These are phyloP conservation scores for Beauveria caledonica DNA, from an alignment of 2,329 filamentous ascomycete species.

Conservation along the genomic window DNA sequence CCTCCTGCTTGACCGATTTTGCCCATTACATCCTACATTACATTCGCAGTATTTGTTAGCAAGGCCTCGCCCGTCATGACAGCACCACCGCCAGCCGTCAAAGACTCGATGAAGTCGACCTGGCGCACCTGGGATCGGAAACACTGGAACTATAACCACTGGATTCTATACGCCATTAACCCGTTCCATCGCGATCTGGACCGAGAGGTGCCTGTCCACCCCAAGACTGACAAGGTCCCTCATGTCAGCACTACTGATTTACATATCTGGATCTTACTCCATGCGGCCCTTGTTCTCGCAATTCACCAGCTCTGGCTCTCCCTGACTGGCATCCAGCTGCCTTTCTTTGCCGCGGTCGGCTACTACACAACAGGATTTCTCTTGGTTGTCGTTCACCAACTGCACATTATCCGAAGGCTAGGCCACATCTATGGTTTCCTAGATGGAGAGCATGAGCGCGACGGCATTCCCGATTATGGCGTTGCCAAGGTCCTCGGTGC, in stretches of 20 bases:
- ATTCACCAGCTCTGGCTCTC: conserved; percentile 27
- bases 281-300: conserved; percentile 26
- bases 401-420: conserved; percentile 27
- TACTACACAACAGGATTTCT: conserved; percentile 30
- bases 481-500: conserved; percentile 24
- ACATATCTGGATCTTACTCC: conserved; percentile 30
- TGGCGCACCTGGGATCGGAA: conserved; percentile 21
- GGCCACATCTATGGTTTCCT: conserved; percentile 30
- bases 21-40: not conserved
- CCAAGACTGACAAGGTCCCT: conserved; percentile 30
- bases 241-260: conserved; percentile 24
- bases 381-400: conserved; percentile 27
- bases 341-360: conserved; percentile 22
- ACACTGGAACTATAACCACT: conserved; percentile 23
- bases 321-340: conserved; percentile 21
- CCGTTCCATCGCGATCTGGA: conserved; percentile 20
- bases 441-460: conserved; percentile 33
- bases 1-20: not conserved
- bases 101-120: conserved; percentile 30
- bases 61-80: not conserved
- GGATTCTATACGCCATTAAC: conserved; percentile 22
- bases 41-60: not conserved
- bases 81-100: conserved; percentile 8
- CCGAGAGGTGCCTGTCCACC: conserved; percentile 26
- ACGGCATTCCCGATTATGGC: conserved; percentile 30